Conservation (phyloP, 495 filamentous ascomycete genomes). For the Neurospora sp. region DNA sequence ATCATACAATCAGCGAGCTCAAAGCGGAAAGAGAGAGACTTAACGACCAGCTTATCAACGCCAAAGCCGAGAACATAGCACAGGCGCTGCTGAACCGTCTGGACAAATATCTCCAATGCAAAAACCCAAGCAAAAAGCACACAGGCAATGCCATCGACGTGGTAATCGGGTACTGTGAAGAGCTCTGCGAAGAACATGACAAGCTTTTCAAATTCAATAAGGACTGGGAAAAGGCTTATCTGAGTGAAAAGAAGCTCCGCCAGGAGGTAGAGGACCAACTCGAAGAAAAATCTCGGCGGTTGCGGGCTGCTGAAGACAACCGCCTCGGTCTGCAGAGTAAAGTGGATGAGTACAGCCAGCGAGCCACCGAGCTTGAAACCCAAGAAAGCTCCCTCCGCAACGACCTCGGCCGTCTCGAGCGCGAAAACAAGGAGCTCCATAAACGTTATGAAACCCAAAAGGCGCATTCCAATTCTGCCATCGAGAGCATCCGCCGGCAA, state of each 20-base stretch:
- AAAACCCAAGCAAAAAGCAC: neutral
- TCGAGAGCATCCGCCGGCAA: neutral
- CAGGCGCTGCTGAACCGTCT: neutral
- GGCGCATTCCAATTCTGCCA: neutral
- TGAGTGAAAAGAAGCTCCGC: rapidly evolving
- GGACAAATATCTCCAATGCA: neutral
- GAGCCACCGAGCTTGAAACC: neutral
- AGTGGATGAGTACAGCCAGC: neutral
- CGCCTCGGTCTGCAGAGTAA: neutral
- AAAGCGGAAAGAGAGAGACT: neutral
- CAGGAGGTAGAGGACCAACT: neutral
- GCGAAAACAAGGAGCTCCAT: neutral
- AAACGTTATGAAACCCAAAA: neutral
- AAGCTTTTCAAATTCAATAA: neutral
- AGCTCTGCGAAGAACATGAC: neutral
- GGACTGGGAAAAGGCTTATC: neutral
- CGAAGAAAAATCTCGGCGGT: neutral
- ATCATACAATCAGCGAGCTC: neutral
- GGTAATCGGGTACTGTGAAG: neutral
- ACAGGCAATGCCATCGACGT: neutral
- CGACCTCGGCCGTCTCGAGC: neutral
- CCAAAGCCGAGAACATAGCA: neutral
- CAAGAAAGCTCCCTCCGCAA: neutral
- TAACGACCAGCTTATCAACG: neutral
- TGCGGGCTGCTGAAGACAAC: neutral